Percentiles rank a stretch among this genome's conserved stretches.
These are phyloP conservation scores for Hymenoscyphus albidus DNA, from an alignment of 2,329 filamentous ascomycete species.

Conservation along the genomic window DNA sequence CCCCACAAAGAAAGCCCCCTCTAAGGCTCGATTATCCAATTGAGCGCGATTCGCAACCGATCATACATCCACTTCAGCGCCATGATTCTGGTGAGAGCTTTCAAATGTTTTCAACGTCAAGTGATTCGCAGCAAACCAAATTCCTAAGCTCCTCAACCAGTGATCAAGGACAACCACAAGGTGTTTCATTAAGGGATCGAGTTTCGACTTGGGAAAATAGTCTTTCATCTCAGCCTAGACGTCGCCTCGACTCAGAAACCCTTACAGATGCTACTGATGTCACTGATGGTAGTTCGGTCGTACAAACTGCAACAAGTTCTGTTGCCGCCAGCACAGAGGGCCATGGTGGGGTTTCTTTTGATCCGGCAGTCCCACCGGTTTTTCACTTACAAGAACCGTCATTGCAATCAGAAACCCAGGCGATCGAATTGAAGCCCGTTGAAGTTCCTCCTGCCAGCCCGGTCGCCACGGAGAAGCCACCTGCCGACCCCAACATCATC, in stretches of 20 bases:
- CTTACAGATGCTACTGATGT: constrained; percentile 10
- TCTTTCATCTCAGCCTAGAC: constrained; percentile 15
- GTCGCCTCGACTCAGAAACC: constrained; percentile 26
- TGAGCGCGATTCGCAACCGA: not conserved
- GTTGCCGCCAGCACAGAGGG: constrained; percentile 7
- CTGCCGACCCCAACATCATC: constrained; percentile 39
- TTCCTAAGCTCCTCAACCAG: constrained; percentile 38
- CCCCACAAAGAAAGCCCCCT: constrained; percentile 40
- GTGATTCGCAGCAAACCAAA: constrained; percentile 41
- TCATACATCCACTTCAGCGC: constrained; percentile 35
- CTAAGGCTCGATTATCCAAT: constrained; percentile 36
- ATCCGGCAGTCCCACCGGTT: constrained; percentile 21
- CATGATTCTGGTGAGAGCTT: constrained; percentile 59
- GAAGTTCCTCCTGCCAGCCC: constrained; percentile 15
- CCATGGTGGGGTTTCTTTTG: constrained; percentile 12
- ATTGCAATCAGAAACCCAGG: constrained; percentile 11
- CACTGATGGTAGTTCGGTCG: constrained; percentile 15
- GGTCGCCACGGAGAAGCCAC: constrained; percentile 19
- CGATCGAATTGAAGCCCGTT: constrained; percentile 6
- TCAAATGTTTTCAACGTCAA: constrained; percentile 56
- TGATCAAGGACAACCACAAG: constrained; percentile 17
- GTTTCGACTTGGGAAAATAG: constrained; percentile 34
- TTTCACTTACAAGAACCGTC: constrained; percentile 30
- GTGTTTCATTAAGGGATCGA: constrained; percentile 23
- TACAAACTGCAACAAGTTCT: constrained; percentile 13